phyloP scores from a whole-genome alignment of 2,329 filamentous ascomycete genomes.

The Tolypocladium tropicale region DNA sequence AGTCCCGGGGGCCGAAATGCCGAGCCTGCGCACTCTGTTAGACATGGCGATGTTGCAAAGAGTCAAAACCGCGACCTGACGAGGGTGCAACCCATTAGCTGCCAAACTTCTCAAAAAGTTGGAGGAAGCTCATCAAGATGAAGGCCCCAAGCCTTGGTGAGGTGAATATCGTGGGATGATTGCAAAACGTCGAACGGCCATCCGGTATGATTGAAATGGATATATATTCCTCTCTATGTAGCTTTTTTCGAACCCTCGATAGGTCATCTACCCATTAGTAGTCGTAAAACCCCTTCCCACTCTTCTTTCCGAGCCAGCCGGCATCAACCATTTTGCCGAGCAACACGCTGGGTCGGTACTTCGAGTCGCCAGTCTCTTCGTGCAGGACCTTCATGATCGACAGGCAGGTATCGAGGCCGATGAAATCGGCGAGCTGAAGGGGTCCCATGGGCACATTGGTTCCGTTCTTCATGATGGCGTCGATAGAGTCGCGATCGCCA shows the following conservation, averaged over 20 bases:
- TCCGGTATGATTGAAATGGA: too few relatives aligned
- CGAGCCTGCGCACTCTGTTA: neutral
- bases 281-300: conserved; percentile 89
- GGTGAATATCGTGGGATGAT: neutral
- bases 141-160: neutral
- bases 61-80: neutral
- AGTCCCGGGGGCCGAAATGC: too few relatives aligned
- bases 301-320: conserved; percentile 96
- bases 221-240: neutral
- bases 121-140: too few relatives aligned
- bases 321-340: conserved; percentile 95
- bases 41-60: neutral
- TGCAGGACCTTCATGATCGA: conserved; percentile 96
- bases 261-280: conserved; percentile 40
- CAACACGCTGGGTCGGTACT: conserved; percentile 84
- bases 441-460: conserved; percentile 99
- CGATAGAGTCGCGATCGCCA: conserved; percentile 82
- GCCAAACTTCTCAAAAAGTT: neutral
- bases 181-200: neutral
- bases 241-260: neutral
- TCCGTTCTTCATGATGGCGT: conserved; percentile 98
- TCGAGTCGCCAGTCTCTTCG: conserved; percentile 84
- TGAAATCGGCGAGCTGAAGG: conserved; percentile 88
- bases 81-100: neutral
- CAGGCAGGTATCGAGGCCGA: conserved; percentile 90